Conservation (phyloP, 1,284 basidiomycete species). For the Apiotrichum sp. region DNA sequence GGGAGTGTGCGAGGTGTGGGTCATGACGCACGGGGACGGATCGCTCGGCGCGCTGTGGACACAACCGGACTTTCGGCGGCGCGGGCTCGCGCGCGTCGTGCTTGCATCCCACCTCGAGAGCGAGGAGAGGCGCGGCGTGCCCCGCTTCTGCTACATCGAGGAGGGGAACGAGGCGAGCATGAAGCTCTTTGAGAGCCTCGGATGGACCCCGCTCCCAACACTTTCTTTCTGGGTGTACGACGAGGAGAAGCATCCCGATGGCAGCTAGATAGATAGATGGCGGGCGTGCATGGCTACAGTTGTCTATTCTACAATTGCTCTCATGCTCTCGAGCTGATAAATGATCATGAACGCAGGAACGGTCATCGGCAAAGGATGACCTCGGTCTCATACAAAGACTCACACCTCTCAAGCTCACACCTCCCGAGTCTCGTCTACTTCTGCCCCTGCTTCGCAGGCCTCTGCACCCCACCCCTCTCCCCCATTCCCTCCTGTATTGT, state of each 20-base stretch:
- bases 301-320: too few relatives aligned
- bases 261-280: too few relatives aligned
- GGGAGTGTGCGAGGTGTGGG: constrained; percentile 13
- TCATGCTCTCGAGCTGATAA: too few relatives aligned
- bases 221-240: constrained; percentile 3
- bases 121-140: background rate
- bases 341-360: too few relatives aligned
- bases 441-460: background rate
- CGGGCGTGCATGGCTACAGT: too few relatives aligned
- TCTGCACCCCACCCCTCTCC: background rate
- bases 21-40: constrained; percentile 24
- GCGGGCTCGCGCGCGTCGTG: constrained; percentile 24
- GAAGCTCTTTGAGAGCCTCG: background rate
- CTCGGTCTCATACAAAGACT: too few relatives aligned
- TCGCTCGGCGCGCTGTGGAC: constrained; percentile 26
- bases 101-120: constrained; percentile 12
- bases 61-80: constrained; percentile 16
- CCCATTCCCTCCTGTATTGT: background rate
- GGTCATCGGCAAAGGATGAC: too few relatives aligned
- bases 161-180: constrained; percentile 2
- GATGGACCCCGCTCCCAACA: constrained; percentile 2
- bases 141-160: background rate
- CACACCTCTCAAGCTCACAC: too few relatives aligned
- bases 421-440: background rate
- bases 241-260: background rate